Conservation (phyloP, 1,284 basidiomycete species). For the Wallemia hederae region DNA sequence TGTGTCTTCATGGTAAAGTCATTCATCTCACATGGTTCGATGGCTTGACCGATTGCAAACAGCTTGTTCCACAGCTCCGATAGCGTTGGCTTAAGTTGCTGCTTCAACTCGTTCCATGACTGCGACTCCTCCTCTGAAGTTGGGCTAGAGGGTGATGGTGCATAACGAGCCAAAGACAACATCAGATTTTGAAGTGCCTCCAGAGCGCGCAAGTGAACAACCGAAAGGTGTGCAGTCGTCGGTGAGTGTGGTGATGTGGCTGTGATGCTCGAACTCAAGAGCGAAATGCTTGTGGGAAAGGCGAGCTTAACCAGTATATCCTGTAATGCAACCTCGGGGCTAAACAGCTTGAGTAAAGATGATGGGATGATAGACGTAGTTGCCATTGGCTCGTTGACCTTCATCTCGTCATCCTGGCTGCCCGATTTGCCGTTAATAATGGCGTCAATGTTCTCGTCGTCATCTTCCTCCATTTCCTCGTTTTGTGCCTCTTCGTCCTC, state of each 20-base stretch:
- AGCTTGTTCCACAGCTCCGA: constrained; percentile 24
- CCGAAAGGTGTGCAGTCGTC: constrained; percentile 47
- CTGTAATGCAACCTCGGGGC: not conserved
- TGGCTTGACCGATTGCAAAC: constrained; percentile 18
- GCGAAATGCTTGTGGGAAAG: not conserved
- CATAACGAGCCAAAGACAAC: constrained; percentile 24
- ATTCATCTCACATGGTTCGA: constrained; percentile 7
- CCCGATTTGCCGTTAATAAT: constrained; percentile 1
- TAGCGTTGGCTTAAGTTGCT: not conserved
- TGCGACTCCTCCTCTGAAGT: not conserved
- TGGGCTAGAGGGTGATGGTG: constrained; percentile 23
- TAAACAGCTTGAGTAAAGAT: not conserved
- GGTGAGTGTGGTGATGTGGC: constrained; percentile 39
- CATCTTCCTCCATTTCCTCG: constrained; percentile 15
- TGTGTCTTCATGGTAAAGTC: constrained; percentile 14
- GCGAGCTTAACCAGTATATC: not conserved
- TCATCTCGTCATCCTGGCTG: not conserved
- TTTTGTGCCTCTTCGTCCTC: constrained; percentile 15
- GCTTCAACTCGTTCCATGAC: not conserved
- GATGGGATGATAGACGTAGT: not conserved
- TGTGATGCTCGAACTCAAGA: not conserved
- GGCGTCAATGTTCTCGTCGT: constrained; percentile 8
- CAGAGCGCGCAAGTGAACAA: constrained; percentile 51
- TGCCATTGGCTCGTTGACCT: not conserved
- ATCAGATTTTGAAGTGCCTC: constrained; percentile 78